Evolutionary conservation across 2,329 filamentous ascomycete species (phyloP).

Genomic region (Pseudopithomyces chartarum): DNA sequence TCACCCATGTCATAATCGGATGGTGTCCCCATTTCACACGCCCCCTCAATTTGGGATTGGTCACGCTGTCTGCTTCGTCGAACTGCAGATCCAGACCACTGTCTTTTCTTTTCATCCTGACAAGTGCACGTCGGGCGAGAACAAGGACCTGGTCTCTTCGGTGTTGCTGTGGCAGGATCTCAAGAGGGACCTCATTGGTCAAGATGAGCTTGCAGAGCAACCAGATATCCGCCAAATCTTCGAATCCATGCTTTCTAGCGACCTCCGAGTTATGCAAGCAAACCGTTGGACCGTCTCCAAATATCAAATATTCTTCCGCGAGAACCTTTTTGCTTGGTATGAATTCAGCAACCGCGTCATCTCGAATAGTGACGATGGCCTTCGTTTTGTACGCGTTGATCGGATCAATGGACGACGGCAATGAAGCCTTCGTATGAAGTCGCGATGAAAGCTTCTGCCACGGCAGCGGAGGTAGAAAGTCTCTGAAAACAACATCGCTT

Average conservation of each 20-base stretch:
- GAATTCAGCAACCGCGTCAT: slow-evolving; percentile 62
- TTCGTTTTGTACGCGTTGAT: slow-evolving; percentile 54
- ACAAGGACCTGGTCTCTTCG: slow-evolving; percentile 67
- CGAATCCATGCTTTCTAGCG: slow-evolving; percentile 71
- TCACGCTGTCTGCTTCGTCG: slow-evolving; percentile 48
- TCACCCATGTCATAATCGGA: slow-evolving; percentile 62
- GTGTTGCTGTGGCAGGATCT: slow-evolving; percentile 62
- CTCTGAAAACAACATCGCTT: slow-evolving; percentile 48
- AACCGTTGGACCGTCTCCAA: slow-evolving; percentile 79
- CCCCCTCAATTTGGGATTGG: slow-evolving; percentile 47
- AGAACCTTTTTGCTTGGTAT: slow-evolving; percentile 80
- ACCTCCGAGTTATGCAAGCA: slow-evolving; percentile 83
- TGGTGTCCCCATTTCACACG: slow-evolving; percentile 63
- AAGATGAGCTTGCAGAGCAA: slow-evolving; percentile 77
- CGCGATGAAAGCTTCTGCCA: slow-evolving; percentile 59
- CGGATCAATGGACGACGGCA: slow-evolving; percentile 39
- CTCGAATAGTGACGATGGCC: slow-evolving; percentile 75
- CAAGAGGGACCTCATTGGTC: slow-evolving; percentile 74
- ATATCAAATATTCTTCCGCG: slow-evolving; percentile 80
- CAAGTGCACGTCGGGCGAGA: slow-evolving; percentile 67
- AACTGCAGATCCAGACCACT: slow-evolving; percentile 56
- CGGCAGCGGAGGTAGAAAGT: slow-evolving; percentile 55
- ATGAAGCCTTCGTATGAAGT: slow-evolving; percentile 59
- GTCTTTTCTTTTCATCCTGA: slow-evolving; percentile 56
- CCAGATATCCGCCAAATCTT: slow-evolving; percentile 83